A percentile compares a stretch with the other conserved stretches of the same genome.
phyloP scores from a whole-genome alignment of 148 eudicot species.

The Drosera capensis region DNA sequence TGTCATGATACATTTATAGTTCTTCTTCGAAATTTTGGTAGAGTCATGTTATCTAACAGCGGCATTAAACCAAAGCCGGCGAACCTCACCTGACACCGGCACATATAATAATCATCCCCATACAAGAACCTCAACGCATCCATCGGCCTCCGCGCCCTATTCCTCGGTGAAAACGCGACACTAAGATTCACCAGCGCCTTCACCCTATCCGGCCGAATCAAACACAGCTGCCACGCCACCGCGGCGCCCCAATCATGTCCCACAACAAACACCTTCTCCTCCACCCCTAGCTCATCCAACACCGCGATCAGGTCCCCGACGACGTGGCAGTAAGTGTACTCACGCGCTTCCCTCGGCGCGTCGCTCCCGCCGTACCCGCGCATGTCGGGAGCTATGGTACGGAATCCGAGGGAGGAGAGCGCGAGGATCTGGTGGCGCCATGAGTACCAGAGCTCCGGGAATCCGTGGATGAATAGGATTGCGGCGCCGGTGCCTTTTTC shows the following conservation, averaged over 20 bases:
- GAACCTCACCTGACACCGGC: conserved; percentile 10
- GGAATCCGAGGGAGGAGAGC: conserved; percentile 20
- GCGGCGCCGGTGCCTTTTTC: conserved; percentile 19
- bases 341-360: conserved; percentile 7
- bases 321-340: conserved; percentile 16
- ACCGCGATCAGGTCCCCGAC: conserved; percentile 21
- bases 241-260: conserved; percentile 25
- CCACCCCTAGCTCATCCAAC: conserved; percentile 6
- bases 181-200: conserved; percentile 16
- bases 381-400: conserved; percentile 27
- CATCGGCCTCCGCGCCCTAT: neutral
- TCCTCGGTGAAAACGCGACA: conserved; percentile 11
- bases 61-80: no score
- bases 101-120: conserved; percentile 24
- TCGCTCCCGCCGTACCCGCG: conserved; percentile 34
- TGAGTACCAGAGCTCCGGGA: conserved; percentile 31
- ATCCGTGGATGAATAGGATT: conserved; percentile 30
- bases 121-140: neutral
- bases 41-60: no score
- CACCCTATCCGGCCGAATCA: conserved; percentile 23
- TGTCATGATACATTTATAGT: no score
- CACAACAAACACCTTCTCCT: conserved; percentile 19
- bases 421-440: conserved; percentile 29
- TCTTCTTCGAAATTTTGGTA: no score
- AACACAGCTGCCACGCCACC: conserved; percentile 18